phyloP scores from a whole-genome alignment of 2,329 filamentous ascomycete genomes.

The Didymellaceae sp. region DNA sequence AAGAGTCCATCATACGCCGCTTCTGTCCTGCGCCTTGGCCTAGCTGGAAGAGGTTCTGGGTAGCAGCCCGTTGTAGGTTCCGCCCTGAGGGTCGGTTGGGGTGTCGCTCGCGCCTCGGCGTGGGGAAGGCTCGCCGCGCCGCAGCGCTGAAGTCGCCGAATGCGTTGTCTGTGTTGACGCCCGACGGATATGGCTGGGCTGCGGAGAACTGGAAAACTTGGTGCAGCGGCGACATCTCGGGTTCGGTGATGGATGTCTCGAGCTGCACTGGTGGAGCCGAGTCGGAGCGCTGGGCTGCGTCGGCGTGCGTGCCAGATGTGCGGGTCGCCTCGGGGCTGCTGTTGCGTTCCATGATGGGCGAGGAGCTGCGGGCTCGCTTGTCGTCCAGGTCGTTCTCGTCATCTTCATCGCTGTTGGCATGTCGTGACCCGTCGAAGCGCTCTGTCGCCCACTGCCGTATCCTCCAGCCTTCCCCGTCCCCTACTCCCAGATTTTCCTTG shows the following conservation, averaged over 20 bases:
- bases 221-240: constrained; percentile 40
- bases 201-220: constrained; percentile 72
- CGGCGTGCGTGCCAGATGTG: constrained; percentile 26
- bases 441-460: constrained; percentile 73
- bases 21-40: constrained; percentile 74
- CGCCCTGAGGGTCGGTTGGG: constrained; percentile 46
- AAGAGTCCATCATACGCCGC: constrained; percentile 76
- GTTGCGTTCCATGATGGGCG: constrained; percentile 63
- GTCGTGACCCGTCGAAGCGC: constrained; percentile 66
- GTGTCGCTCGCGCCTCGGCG: constrained; percentile 49
- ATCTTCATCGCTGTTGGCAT: constrained; percentile 64
- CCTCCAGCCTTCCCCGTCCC: constrained; percentile 77
- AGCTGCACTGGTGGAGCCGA: constrained; percentile 51
- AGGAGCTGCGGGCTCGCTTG: constrained; percentile 66
- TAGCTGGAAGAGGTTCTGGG: constrained; percentile 53
- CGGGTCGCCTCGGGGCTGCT: constrained; percentile 52
- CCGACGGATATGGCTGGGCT: constrained; percentile 63
- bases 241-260: constrained; percentile 39
- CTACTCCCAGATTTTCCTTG: constrained; percentile 76
- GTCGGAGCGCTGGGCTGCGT: constrained; percentile 33
- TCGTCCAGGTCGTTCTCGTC: constrained; percentile 70
- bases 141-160: constrained; percentile 36
- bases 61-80: constrained; percentile 40
- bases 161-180: constrained; percentile 44
- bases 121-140: constrained; percentile 41